Conservation (phyloP, 331 rosid genomes). For the Pyracantha coccinea region DNA sequence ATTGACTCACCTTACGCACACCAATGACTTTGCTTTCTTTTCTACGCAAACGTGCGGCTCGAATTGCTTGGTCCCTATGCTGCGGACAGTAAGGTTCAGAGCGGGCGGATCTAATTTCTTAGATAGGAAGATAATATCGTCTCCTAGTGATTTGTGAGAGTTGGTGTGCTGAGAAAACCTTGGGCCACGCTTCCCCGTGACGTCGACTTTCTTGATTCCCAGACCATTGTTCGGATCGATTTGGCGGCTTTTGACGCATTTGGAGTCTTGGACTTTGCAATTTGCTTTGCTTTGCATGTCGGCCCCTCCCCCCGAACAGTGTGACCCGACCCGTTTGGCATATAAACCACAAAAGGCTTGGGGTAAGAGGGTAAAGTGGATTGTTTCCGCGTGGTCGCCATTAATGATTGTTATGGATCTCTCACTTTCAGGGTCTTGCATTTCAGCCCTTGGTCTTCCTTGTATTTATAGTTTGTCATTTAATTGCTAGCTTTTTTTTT, state of each 20-base stretch:
- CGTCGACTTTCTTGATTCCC: background rate
- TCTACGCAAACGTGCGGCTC: too few species aligned
- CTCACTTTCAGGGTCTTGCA: conserved; percentile 6
- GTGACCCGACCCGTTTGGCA: too few species aligned
- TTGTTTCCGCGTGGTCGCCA: conserved; percentile 48
- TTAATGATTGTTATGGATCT: conserved; percentile 45
- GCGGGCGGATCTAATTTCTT: too few species aligned
- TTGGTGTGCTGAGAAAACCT: background rate
- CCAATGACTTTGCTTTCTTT: too few species aligned
- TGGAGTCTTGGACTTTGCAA: background rate
- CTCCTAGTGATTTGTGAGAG: background rate
- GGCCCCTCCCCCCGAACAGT: background rate
- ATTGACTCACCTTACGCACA: too few species aligned
- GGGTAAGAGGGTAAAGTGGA: conserved; percentile 36
- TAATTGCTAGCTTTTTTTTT: background rate
- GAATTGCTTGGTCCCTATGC: fast-evolving
- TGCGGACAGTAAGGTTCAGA: fast-evolving
- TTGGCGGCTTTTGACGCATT: background rate
- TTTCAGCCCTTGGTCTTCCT: conserved; percentile 7
- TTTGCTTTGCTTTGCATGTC: background rate
- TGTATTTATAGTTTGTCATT: background rate
- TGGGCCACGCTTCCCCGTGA: background rate
- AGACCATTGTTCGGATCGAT: background rate
- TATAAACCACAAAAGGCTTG: background rate
- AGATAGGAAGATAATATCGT: background rate